phyloP scores from a whole-genome alignment of 192 early-diverging fungal genomes.

The Coemansia sp. region DNA sequence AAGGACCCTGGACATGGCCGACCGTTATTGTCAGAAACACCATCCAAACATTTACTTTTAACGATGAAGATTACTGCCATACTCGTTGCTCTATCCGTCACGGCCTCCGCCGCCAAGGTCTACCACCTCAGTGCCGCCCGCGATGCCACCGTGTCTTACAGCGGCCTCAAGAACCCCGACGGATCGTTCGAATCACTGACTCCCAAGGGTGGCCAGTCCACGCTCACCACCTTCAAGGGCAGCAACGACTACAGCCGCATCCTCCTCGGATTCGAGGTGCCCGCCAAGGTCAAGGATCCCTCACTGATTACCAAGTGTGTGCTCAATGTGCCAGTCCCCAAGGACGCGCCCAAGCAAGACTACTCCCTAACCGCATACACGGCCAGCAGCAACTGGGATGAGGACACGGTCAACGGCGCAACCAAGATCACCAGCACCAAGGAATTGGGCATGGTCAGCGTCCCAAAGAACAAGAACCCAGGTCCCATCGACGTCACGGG shows the following conservation, averaged over 20 bases:
- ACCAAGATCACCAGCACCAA: conserved; percentile 2
- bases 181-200: conserved; percentile 15
- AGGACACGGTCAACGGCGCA: conserved; percentile 15
- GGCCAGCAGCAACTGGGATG: conserved; percentile 36
- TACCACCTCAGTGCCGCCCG: conserved; percentile 10
- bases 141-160: conserved; percentile 38
- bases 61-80: conserved; percentile 15
- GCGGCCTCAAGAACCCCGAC: conserved; percentile 1
- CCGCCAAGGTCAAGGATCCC: conserved; percentile 2
- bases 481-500: conserved; percentile 25
- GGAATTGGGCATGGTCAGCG: neutral
- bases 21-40: no score
- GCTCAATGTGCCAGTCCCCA: conserved; percentile 26
- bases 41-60: neutral
- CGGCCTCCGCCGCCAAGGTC: neutral
- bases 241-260: conserved; percentile 23
- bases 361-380: conserved; percentile 28
- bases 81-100: neutral
- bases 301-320: conserved; percentile 21
- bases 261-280: conserved; percentile 37
- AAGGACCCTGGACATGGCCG: no score
- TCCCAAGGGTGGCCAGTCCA: conserved; percentile 18
- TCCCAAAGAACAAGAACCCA: neutral
- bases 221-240: conserved; percentile 14
- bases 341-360: neutral